phyloP scores from a whole-genome alignment of 768 basidiomycete genomes.

The Gymnopilus dilepis region DNA sequence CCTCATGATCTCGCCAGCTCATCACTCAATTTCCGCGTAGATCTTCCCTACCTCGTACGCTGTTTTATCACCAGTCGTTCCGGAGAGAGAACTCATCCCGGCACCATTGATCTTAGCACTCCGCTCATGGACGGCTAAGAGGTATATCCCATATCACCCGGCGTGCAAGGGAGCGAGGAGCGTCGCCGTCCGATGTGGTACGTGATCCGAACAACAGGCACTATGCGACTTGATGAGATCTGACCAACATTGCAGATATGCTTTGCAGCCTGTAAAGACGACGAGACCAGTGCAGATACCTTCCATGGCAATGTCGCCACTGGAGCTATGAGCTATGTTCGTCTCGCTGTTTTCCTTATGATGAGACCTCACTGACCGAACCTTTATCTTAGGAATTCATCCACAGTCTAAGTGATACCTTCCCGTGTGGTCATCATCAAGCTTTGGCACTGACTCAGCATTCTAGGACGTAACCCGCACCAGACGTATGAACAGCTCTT shows the following conservation, averaged over 20 bases:
- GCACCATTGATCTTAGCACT: conserved; percentile 47
- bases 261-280: conserved; percentile 74
- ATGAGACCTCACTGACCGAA: not conserved
- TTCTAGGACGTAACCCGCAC: conserved; percentile 49
- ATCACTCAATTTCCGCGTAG: conserved; percentile 27
- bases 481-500: conserved; percentile 73
- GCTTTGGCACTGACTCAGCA: not conserved
- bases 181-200: conserved; percentile 74
- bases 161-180: conserved; percentile 36
- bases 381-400: conserved; percentile 61
- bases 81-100: too few species aligned
- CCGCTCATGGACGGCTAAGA: conserved; percentile 56
- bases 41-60: conserved; percentile 54
- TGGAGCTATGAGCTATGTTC: conserved; percentile 81
- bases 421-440: not conserved
- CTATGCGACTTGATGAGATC: not conserved
- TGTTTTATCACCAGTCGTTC: too few species aligned
- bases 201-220: conserved; percentile 19
- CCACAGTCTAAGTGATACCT: conserved; percentile 28
- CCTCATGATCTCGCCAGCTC: not conserved
- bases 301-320: conserved; percentile 66
- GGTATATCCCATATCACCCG: conserved; percentile 44
- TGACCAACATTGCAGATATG: conserved; percentile 51
- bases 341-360: conserved; percentile 28
- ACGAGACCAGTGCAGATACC: conserved; percentile 76